Evolutionary conservation across 768 basidiomycete genomes (phyloP), one percentile per base, ranked within the genome.

Genomic region (Xanthoconium purpureum): DNA sequence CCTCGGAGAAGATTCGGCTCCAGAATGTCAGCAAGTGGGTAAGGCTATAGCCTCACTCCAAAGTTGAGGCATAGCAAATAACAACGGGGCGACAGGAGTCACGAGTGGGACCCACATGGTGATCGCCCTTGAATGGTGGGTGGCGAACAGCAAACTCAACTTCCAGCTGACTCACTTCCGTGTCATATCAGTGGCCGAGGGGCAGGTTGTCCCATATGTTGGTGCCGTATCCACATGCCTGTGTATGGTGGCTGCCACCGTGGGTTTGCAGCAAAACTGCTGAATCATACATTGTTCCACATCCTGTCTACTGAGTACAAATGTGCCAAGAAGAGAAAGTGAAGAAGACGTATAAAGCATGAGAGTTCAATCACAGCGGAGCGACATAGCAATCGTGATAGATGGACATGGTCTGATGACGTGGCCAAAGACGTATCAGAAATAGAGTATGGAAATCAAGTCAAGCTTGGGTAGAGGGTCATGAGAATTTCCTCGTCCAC

Each of bases 401-500:
- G 30, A 49, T 40, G 39, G 63, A 32, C 17, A 48, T 13, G 13
- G 10, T 43, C 38, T 39, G 36, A 32, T 44, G 63, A 53, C 60
- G 54, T 38, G 54, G 50, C 44, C 54, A 50, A 47, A 45, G 40
- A 56, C 42, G 51, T 30, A 50, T 66, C 48, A 35, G 63, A 56
- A 54, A 45, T 40, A 50, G 46, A 56, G 14, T 56, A 14, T 43
- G 64, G 17, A 38, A 58, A 45, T 74, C 61, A 71, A 44, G 66
- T 62, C 54, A 70, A 38, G 17, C 63, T 69, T 55, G 77, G 70
- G 39, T 63, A 71, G 59, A 86, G 81, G 2, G 81, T 80, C 77
- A 86, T 86, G 48, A 90, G 74, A 7, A 84, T 84, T 66, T 82
- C 79, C 68, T 89, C 86, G 65, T 90, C 88, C 51, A 86, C 67